Base-by-base conservation (phyloP, 1,139 yeast genomes). In the Suhomyces choctaworum region DNA sequence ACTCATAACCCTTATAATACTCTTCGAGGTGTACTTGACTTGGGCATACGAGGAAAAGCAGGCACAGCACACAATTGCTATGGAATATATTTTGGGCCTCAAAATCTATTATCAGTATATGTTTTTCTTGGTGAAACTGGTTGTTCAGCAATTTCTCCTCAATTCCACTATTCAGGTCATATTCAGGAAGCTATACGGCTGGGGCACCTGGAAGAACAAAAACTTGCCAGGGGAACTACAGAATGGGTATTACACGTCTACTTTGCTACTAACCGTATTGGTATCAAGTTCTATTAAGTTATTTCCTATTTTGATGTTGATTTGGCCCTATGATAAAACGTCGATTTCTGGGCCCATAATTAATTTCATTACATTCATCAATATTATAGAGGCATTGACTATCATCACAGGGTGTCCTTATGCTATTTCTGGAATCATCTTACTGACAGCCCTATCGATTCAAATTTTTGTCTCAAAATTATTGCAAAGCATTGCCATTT, bases 1-100 rank as follows among this genome's bases (percentile, higher is more conserved):
- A 23, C 63, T 86, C 30, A 65, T 86, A 48, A 51, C 83, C 3
- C 66, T 92, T 36, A 70, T 85, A 36, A 64, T 87, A 0, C 68
- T 94, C n/a, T 88, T 90, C 49, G 97, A 92, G 46, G 95, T 92
- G 7, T 94, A 92, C 54, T 62, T 92, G 34, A 80, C 80, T 1
- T 92, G 98, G 97, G 96, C 96, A 0, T 78, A 83, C 34, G 90
- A 85, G 44, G 98, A 92, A 56, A 78, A 77, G 45, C 76, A 69
- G 32, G 48, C 52, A 21, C 43, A 34, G 13, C 66, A 60, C 34
- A 56, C 63, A 5, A 22, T 49, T 20, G 40, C 55, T 10, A 52
- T 61, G 47, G 37, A 46, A 13, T 59, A 49, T 24, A 64, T 82
- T 1, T 60, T 81, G 22, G 41, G 51, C 3, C 69, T 73, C 32